Conservation (phyloP, 768 basidiomycete species). For the Boletus bicolor region DNA sequence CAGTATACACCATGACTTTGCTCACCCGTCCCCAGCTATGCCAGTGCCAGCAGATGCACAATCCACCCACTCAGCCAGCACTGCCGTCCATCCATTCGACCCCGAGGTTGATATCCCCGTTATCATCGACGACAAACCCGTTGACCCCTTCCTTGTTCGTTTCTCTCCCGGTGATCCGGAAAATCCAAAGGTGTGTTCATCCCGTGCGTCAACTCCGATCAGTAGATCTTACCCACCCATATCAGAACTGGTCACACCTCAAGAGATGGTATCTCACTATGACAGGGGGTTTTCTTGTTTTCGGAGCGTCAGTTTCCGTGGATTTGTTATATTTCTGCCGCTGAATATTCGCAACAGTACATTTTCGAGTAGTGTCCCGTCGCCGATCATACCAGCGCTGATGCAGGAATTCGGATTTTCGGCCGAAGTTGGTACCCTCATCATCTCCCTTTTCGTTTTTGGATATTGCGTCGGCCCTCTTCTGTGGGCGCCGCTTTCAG, state of each 20-base stretch:
- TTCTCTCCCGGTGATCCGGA: conserved; percentile 38
- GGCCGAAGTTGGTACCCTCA: conserved; percentile 49
- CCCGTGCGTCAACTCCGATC: background rate
- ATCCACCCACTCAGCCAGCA: conserved; percentile 12
- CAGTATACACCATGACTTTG: background rate
- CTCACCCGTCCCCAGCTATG: conserved; percentile 1
- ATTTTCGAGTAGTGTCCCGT: conserved; percentile 58
- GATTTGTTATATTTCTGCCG: background rate
- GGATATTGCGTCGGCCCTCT: conserved; percentile 67
- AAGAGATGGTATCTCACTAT: conserved; percentile 53
- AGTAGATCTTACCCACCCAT: background rate
- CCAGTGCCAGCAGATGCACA: conserved; percentile 11
- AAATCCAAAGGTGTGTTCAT: conserved; percentile 43
- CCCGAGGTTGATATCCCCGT: conserved; percentile 9
- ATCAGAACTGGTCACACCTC: conserved; percentile 47
- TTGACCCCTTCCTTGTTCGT: conserved; percentile 32
- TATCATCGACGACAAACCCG: conserved; percentile 8
- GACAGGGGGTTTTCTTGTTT: conserved; percentile 46
- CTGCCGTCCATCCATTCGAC: conserved; percentile 15
- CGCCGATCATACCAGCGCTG: conserved; percentile 45
- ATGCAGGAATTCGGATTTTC: conserved; percentile 48
- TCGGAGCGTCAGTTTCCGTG: conserved; percentile 46
- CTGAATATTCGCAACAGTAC: conserved; percentile 38
- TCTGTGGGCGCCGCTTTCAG: conserved; percentile 56
- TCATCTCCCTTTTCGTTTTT: conserved; percentile 61